Percentiles rank a stretch among this genome's conserved stretches.
phyloP scores from a whole-genome alignment of 2,329 filamentous ascomycete genomes.

The Ascochyta clinopodiicola region DNA sequence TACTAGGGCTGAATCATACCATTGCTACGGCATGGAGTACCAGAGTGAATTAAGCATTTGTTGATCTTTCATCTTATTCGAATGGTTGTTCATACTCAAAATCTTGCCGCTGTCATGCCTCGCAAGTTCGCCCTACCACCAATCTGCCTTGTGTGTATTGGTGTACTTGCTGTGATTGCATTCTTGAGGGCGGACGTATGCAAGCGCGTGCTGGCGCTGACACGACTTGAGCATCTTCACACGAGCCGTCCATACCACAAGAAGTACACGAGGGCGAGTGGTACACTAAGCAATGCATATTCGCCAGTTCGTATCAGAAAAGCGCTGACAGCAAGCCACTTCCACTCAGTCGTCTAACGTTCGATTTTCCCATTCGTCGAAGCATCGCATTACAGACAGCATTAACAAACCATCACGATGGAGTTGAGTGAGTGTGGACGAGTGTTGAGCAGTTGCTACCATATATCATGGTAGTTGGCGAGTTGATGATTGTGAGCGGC shows the following conservation, averaged over 20 bases:
- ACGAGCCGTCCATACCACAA: neutral
- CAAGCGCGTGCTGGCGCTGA: neutral
- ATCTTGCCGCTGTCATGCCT: neutral
- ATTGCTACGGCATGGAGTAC: neutral
- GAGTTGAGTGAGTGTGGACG: no score
- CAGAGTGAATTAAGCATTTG: neutral
- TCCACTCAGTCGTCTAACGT: neutral
- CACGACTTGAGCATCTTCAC: neutral
- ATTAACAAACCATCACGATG: neutral
- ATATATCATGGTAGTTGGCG: no score
- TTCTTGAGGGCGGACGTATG: no score
- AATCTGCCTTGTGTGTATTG: no score
- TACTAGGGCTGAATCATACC: neutral
- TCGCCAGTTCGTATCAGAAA: constrained; percentile 9
- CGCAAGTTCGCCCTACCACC: no score
- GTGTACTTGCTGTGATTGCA: no score
- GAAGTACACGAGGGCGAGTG: constrained; percentile 4
- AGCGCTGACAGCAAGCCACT: constrained; percentile 1
- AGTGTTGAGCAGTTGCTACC: no score
- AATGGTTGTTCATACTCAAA: neutral
- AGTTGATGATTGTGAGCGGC: no score
- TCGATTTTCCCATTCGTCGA: neutral
- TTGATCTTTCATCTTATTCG: neutral
- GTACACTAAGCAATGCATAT: constrained; percentile 8
- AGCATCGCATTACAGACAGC: neutral